Conservation (phyloP, 169 alveolate species). For the Cryptosporidium sp. region DNA sequence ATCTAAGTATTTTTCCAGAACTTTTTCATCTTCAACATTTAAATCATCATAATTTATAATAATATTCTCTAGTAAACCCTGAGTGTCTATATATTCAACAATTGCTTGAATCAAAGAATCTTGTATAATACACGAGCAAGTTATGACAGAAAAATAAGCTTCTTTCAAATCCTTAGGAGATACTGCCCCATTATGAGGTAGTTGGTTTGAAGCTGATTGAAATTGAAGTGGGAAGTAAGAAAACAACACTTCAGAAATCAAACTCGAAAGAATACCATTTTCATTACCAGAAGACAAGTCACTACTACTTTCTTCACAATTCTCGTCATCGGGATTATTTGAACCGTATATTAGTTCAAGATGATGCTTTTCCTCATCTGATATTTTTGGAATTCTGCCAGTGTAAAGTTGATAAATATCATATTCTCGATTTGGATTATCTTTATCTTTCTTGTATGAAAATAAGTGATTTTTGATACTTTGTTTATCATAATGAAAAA, state of each 20-base stretch:
- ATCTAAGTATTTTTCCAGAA: neutral
- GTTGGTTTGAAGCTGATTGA: conserved; percentile 22
- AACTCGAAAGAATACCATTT: conserved; percentile 25
- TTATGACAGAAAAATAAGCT: conserved; percentile 26
- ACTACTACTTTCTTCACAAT: neutral
- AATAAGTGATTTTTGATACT: neutral
- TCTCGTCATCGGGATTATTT: neutral
- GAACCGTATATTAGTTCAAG: neutral
- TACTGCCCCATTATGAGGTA: neutral
- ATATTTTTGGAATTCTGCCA: conserved; percentile 38
- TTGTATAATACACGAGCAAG: conserved; percentile 46
- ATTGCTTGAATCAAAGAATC: conserved; percentile 60
- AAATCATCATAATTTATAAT: conserved; percentile 16
- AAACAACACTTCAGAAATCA: conserved; percentile 52
- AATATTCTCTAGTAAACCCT: conserved; percentile 26
- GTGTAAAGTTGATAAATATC: conserved; percentile 30
- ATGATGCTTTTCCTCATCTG: neutral
- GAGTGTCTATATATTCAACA: conserved; percentile 53
- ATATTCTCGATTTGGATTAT: neutral
- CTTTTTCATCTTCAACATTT: conserved; percentile 15
- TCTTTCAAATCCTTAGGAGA: conserved; percentile 39
- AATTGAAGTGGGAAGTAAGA: conserved; percentile 62
- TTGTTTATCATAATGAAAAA: conserved; percentile 22
- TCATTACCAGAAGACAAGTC: neutral
- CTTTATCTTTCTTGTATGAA: neutral